Percentiles rank a stretch among this genome's conserved stretches.
Evolutionary conservation across 208 protist genomes (phyloP).

Genomic region (Acanthamoeba polyphaga): DNA sequence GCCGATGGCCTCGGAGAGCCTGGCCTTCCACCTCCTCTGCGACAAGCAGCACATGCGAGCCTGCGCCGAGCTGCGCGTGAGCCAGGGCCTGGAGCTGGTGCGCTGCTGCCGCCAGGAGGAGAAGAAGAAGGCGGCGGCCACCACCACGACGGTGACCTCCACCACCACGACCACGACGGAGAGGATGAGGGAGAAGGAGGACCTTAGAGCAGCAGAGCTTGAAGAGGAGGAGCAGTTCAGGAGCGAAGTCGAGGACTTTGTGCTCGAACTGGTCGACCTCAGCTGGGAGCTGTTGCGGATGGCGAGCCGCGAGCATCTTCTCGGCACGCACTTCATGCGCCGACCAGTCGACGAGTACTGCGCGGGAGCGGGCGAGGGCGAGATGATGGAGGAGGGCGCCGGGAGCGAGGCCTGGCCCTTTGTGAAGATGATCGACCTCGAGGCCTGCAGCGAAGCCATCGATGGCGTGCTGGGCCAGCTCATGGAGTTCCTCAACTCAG

Average conservation of each 20-base stretch:
- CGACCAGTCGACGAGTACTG: not conserved
- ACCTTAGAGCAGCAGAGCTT: no score
- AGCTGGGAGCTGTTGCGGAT: not conserved
- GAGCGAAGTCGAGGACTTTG: not conserved
- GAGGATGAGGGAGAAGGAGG: not conserved
- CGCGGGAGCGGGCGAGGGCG: not conserved
- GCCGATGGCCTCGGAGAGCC: not conserved
- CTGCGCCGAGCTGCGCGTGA: not conserved
- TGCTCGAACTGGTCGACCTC: conserved; percentile 22
- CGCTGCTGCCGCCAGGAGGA: not conserved
- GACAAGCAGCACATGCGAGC: not conserved
- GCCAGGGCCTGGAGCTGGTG: not conserved
- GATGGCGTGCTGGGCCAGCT: not conserved
- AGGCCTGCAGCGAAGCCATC: not conserved
- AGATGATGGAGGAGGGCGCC: not conserved
- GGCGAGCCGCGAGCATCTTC: not conserved
- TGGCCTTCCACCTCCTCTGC: conserved; percentile 13
- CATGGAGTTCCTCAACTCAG: not conserved
- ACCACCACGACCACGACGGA: not conserved
- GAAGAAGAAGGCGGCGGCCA: not conserved
- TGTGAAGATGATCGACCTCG: not conserved
- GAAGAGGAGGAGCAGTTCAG: not conserved
- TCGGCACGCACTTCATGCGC: not conserved
- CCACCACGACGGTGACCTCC: not conserved
- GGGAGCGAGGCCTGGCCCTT: not conserved